These are phyloP conservation scores for Pythium rhizo-oryzae DNA, from an alignment of 352 stramenopile species.

Conservation along the genomic window DNA sequence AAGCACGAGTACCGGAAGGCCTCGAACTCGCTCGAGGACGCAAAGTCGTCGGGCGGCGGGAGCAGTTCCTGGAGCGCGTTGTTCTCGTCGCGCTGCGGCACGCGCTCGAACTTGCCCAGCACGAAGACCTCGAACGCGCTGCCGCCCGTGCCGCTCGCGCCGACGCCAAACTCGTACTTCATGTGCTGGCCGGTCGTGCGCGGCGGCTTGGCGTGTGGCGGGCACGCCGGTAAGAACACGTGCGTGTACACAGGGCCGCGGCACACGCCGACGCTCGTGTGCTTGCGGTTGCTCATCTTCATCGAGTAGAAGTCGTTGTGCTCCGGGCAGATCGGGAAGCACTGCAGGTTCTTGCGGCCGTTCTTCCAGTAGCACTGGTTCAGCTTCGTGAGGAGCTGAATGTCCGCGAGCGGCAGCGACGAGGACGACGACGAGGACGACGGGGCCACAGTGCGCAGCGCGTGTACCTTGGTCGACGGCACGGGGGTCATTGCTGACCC, in stretches of 20 bases:
- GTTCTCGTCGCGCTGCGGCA: slow-evolving; percentile 66
- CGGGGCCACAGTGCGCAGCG: neutral
- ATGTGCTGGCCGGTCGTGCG: slow-evolving; percentile 46
- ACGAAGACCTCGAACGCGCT: slow-evolving; percentile 67
- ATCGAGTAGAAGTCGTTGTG: slow-evolving; percentile 91
- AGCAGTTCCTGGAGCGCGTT: slow-evolving; percentile 45
- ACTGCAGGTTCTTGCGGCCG: slow-evolving; percentile 90
- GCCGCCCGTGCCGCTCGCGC: slow-evolving; percentile 41
- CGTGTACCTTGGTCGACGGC: neutral
- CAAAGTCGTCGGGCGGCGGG: slow-evolving; percentile 44
- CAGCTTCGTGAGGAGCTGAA: slow-evolving; percentile 58
- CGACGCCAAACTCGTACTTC: slow-evolving; percentile 54
- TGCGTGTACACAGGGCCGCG: slow-evolving; percentile 81
- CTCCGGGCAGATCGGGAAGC: slow-evolving; percentile 85
- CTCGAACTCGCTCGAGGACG: slow-evolving; percentile 55
- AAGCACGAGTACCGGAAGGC: slow-evolving; percentile 81
- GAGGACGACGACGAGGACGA: neutral
- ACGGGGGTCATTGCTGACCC: neutral
- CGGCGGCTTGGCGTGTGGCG: slow-evolving; percentile 20
- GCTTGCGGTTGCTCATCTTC: slow-evolving; percentile 91
- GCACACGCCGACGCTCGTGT: slow-evolving; percentile 83
- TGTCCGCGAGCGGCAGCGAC: slow-evolving; percentile 22
- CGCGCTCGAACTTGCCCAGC: slow-evolving; percentile 78
- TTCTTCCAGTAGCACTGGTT: slow-evolving; percentile 91
- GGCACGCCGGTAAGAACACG: slow-evolving; percentile 45